Conservation (phyloP, 2,329 filamentous ascomycete species). For the Gaeumannomyces tritici region DNA sequence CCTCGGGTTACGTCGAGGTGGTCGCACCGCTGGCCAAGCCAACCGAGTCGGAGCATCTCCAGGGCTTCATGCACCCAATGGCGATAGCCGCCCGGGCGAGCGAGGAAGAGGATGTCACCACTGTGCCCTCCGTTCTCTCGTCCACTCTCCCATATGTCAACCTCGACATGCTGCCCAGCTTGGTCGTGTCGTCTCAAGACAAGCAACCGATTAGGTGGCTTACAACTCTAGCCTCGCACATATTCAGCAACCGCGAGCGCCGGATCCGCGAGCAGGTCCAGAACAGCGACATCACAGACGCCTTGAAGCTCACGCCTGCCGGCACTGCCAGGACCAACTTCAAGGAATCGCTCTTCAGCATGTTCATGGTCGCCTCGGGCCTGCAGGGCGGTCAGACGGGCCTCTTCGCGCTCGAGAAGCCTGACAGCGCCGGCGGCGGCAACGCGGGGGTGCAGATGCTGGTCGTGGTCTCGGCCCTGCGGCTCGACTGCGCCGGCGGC, state of each 20-base stretch:
- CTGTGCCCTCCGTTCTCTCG: neutral
- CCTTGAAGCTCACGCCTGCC: neutral
- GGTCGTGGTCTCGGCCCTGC: slow-evolving; percentile 30
- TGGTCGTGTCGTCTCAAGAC: slow-evolving; percentile 22
- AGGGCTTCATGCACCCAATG: slow-evolving; percentile 26
- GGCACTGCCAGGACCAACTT: slow-evolving; percentile 29
- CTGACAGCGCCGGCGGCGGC: slow-evolving; percentile 8
- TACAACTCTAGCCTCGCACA: slow-evolving; percentile 24
- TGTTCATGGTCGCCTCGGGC: slow-evolving; percentile 36
- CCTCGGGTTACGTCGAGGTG: slow-evolving; percentile 33
- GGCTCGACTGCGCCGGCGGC: slow-evolving; percentile 30
- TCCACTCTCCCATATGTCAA: slow-evolving; percentile 28
- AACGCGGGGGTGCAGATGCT: slow-evolving; percentile 29
- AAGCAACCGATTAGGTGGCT: slow-evolving; percentile 27
- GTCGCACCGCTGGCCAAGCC: slow-evolving; percentile 24
- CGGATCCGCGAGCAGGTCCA: slow-evolving; percentile 19
- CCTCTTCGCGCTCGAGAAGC: slow-evolving; percentile 30
- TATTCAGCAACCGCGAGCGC: slow-evolving; percentile 32
- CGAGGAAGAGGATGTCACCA: neutral
- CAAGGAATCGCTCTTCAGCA: slow-evolving; percentile 36
- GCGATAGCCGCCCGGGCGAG: slow-evolving; percentile 10
- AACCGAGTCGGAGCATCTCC: neutral
- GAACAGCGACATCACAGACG: slow-evolving; percentile 10
- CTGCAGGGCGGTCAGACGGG: slow-evolving; percentile 33
- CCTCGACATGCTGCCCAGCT: slow-evolving; percentile 32